Percentiles rank a stretch among this genome's conserved stretches.
Evolutionary conservation across 31 red algal genomes (phyloP).

Genomic region (Asparagopsis taxiformis): DNA sequence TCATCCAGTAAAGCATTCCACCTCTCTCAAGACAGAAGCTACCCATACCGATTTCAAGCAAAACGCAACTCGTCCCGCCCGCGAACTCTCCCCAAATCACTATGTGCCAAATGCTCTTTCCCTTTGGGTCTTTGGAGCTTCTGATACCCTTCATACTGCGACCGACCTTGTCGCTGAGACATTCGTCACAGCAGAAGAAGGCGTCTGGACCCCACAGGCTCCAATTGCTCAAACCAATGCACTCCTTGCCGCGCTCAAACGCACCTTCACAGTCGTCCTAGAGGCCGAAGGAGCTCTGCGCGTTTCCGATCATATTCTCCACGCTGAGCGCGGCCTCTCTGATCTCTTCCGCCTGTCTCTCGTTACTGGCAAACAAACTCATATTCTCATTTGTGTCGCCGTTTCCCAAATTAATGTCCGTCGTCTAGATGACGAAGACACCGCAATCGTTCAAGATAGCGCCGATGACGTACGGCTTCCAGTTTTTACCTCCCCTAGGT

Average conservation of each 20-base stretch:
- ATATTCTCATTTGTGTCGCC: slow-evolving; percentile 20
- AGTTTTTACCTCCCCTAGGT: slow-evolving; percentile 47
- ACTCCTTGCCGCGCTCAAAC: slow-evolving; percentile 34
- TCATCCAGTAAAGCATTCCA: background rate
- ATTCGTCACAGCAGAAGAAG: slow-evolving; percentile 15
- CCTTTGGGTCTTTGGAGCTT: slow-evolving; percentile 47
- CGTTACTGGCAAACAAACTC: slow-evolving; percentile 2
- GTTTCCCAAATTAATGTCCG: slow-evolving; percentile 17
- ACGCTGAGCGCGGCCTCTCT: slow-evolving; percentile 18
- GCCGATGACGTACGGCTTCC: slow-evolving; percentile 9
- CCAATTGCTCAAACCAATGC: slow-evolving; percentile 14
- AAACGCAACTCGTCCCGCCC: background rate
- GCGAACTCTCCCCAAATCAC: background rate
- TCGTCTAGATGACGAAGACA: slow-evolving; percentile 19
- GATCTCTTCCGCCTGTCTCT: slow-evolving; percentile 30
- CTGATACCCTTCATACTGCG: slow-evolving; percentile 5
- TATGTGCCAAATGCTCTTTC: no score
- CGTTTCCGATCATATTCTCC: slow-evolving; percentile 20
- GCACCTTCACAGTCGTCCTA: slow-evolving; percentile 30
- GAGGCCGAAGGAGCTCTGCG: slow-evolving; percentile 35
- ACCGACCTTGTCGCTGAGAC: slow-evolving; percentile 17
- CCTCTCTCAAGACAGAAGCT: no score
- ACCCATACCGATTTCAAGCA: no score
- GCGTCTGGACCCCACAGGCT: slow-evolving; percentile 30
- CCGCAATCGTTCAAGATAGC: background rate